These are phyloP conservation scores for Cyclotella cryptica DNA, from an alignment of 108 stramenopile species.

Conservation along the genomic window DNA sequence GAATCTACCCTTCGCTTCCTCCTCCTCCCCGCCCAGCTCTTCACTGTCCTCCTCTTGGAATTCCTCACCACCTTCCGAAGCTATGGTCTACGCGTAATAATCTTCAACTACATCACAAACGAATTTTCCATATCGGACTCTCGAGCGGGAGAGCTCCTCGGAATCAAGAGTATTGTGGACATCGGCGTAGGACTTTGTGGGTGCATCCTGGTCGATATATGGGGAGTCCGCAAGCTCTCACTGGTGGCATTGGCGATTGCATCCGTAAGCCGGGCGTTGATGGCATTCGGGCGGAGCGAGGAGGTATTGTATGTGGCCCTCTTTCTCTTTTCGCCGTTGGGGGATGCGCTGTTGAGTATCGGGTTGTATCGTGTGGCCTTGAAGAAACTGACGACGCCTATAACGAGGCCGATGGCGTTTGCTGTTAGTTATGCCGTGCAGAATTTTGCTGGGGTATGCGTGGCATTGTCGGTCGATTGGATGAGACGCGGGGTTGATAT, in stretches of 20 bases:
- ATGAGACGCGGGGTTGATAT: slow-evolving; percentile 30
- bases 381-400: slow-evolving; percentile 52
- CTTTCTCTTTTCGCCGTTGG: slow-evolving; percentile 35
- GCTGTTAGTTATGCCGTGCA: slow-evolving; percentile 34
- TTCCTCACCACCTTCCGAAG: slow-evolving; percentile 47
- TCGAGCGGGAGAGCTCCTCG: slow-evolving; percentile 34
- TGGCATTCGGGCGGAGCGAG: slow-evolving; percentile 37
- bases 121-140: slow-evolving; percentile 34
- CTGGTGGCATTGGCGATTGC: slow-evolving; percentile 36
- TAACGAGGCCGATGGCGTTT: slow-evolving; percentile 40
- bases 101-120: slow-evolving; percentile 49
- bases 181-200: slow-evolving; percentile 30
- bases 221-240: slow-evolving; percentile 29
- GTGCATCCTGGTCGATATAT: slow-evolving; percentile 38
- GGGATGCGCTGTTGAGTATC: slow-evolving; percentile 45
- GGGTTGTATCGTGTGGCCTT: slow-evolving; percentile 52
- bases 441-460: slow-evolving; percentile 44
- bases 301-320: slow-evolving; percentile 11
- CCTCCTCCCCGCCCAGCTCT: slow-evolving; percentile 29
- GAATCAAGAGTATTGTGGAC: slow-evolving; percentile 38
- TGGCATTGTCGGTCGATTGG: slow-evolving; percentile 34
- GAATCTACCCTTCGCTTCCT: slow-evolving; percentile 29
- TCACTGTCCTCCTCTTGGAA: slow-evolving; percentile 25
- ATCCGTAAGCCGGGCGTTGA: slow-evolving; percentile 32
- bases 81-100: slow-evolving; percentile 38